Conservation (phyloP, 2,329 filamentous ascomycete species). For the Botrytis tulipae region DNA sequence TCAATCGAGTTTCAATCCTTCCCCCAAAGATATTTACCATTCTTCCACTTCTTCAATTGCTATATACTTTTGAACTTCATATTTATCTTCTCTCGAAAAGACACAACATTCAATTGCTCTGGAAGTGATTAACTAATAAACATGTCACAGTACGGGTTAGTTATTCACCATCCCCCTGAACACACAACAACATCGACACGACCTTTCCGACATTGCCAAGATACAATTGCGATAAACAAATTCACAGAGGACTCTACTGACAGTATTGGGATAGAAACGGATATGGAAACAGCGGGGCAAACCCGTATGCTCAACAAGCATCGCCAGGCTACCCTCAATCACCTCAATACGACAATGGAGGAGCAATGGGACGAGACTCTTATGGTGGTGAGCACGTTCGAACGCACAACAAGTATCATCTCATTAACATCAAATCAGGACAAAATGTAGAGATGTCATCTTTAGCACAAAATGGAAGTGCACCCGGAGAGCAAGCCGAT, state of each 20-base stretch:
- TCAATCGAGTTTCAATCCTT: conserved; percentile 26
- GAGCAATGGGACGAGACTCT: conserved; percentile 41
- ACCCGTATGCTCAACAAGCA: conserved; percentile 48
- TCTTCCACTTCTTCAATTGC: no score
- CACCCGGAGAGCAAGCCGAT: conserved; percentile 51
- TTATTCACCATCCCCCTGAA: conserved; percentile 20
- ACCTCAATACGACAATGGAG: conserved; percentile 42
- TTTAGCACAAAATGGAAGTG: conserved; percentile 45
- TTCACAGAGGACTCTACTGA: not conserved
- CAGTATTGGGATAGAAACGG: rapidly evolving
- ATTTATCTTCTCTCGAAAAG: no score
- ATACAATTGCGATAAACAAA: no score
- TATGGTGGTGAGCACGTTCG: conserved; percentile 40
- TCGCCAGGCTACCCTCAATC: not conserved
- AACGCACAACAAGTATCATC: not conserved
- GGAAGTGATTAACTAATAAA: conserved; percentile 28
- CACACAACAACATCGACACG: no score
- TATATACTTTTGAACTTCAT: no score
- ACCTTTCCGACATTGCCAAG: no score
- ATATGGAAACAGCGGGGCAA: no score
- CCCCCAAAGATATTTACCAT: not conserved
- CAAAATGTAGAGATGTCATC: conserved; percentile 67
- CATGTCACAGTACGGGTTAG: conserved; percentile 39
- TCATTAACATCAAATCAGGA: conserved; percentile 26
- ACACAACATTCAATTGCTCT: not conserved